A percentile compares a stretch with the other conserved stretches of the same genome.
phyloP scores from a whole-genome alignment of 176 grass and related monocot species.

The Thinopyrum elongatum region DNA sequence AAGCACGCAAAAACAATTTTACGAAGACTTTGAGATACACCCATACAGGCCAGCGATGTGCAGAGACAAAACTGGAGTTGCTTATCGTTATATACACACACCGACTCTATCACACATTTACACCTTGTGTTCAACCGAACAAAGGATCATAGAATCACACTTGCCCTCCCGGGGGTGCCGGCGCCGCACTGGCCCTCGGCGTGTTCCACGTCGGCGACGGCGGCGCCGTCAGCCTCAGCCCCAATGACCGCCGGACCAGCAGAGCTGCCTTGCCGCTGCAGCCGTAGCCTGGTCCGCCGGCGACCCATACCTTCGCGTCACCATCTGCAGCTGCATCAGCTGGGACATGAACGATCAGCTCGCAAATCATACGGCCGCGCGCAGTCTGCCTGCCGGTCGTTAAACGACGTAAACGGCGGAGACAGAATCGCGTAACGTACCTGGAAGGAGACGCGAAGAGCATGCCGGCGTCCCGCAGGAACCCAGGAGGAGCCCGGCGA shows the following conservation, averaged over 20 bases:
- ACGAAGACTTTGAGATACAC: too few relatives aligned
- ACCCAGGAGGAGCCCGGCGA: neutral
- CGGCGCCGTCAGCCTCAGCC: neutral
- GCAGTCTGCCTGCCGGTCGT: too few relatives aligned
- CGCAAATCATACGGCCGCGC: neutral
- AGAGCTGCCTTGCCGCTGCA: neutral
- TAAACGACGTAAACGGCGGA: neutral
- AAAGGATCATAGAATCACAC: neutral
- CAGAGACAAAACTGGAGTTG: too few relatives aligned
- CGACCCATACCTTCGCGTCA: neutral
- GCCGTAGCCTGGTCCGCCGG: neutral
- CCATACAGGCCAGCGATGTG: too few relatives aligned
- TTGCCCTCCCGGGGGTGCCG: neutral
- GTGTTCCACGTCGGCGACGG: slow-evolving; percentile 15
- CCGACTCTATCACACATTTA: too few relatives aligned
- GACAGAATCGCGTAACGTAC: too few relatives aligned
- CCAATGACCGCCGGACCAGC: neutral
- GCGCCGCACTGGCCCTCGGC: neutral
- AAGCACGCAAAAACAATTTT: too few relatives aligned
- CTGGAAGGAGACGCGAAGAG: neutral
- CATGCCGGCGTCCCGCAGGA: neutral
- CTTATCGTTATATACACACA: neutral
- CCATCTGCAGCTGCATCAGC: neutral
- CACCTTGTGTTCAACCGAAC: too few relatives aligned
- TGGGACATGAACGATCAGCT: neutral